Evolutionary conservation across 495 filamentous ascomycete genomes (phyloP), one percentile per base, ranked within the genome.

Genomic region (Aspergillus incahuasiensis): DNA sequence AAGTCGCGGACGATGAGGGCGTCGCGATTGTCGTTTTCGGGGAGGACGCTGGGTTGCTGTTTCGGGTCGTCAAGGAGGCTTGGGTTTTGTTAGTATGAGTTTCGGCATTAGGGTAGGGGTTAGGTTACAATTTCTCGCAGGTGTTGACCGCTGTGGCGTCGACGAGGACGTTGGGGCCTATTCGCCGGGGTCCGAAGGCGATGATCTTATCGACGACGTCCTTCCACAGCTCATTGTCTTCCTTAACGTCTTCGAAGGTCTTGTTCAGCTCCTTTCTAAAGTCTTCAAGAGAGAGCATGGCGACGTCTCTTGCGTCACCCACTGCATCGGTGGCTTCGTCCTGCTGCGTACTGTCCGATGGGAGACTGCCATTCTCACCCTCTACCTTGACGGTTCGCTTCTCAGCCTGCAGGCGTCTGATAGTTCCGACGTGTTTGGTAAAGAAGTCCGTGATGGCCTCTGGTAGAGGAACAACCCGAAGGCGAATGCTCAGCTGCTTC

Each of bases 101-200:
- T n/a, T 46, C 7, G n/a, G 1, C 5, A 1, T 19, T 13, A 54
- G 2, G 41, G n/a, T 6, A 11, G 19, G 38, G 13, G 5, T 18
- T n/a, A 43, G 15, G 82, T 70, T 74, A 96, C 79, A 91, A 86
- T 75, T 84, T 88, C 22, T 85, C 79, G 69, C 88, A 92, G 16
- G 85, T 80, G 32, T 83, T 82, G 19, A 82, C 81, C 40, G 82
- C 76, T 3, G 92, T 97, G 7, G 80, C 79, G 73, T 97, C 94
- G 52, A 99, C 84, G 1, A 99, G 77, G 15, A 99, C 68, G 65
- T 97, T 99, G 5, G 94, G 90, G 0, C 94, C 95, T 16, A 82
- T 82, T 63, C 95, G 75, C 50, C 85, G 74, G 3, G 94, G 94
- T 0, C 95, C 94, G 71, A 99, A 99, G 0, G 91, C 87, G 19